A percentile compares a stretch with the other conserved stretches of the same genome.
Conservation (phyloP, 2,329 filamentous ascomycete genomes). For the Cladosporium austrohemisphaericum region DNA sequence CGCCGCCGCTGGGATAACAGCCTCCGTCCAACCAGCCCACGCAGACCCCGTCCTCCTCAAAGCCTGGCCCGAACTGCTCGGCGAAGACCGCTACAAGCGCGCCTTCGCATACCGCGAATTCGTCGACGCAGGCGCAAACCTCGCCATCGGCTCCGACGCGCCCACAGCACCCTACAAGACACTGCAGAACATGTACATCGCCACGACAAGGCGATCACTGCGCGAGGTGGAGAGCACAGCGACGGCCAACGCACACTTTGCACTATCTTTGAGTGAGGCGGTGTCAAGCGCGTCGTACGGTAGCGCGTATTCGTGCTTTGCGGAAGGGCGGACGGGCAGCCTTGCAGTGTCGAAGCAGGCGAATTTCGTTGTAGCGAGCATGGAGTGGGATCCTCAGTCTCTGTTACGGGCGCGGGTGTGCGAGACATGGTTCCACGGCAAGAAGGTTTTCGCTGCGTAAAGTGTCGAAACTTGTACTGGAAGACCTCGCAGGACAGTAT, state of each 20-base stretch:
- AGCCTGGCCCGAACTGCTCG: slow-evolving; percentile 59
- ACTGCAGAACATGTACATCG: slow-evolving; percentile 57
- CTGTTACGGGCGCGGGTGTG: neutral
- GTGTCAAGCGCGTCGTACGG: slow-evolving; percentile 54
- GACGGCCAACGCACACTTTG: slow-evolving; percentile 46
- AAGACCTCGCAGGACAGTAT: too few species aligned
- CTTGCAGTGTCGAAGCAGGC: slow-evolving; percentile 53
- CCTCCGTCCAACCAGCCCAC: slow-evolving; percentile 90
- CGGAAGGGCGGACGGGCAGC: slow-evolving; percentile 52
- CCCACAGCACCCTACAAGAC: slow-evolving; percentile 57
- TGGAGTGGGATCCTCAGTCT: slow-evolving; percentile 4
- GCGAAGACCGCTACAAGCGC: slow-evolving; percentile 50
- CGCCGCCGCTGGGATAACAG: slow-evolving; percentile 64
- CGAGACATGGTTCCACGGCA: neutral
- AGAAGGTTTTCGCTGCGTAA: slow-evolving; percentile 1
- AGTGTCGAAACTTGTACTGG: too few species aligned
- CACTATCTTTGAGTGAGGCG: slow-evolving; percentile 52
- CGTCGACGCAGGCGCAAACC: slow-evolving; percentile 49
- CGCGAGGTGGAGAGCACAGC: slow-evolving; percentile 42
- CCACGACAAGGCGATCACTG: slow-evolving; percentile 55
- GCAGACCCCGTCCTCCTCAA: slow-evolving; percentile 67
- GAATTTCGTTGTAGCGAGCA: slow-evolving; percentile 51
- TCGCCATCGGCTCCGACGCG: slow-evolving; percentile 58
- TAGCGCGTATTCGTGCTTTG: slow-evolving; percentile 57
- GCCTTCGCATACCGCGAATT: slow-evolving; percentile 64